Percentiles rank a stretch among this genome's conserved stretches.
Conservation (phyloP, 768 basidiomycete genomes). For the Pluteus cervinus region DNA sequence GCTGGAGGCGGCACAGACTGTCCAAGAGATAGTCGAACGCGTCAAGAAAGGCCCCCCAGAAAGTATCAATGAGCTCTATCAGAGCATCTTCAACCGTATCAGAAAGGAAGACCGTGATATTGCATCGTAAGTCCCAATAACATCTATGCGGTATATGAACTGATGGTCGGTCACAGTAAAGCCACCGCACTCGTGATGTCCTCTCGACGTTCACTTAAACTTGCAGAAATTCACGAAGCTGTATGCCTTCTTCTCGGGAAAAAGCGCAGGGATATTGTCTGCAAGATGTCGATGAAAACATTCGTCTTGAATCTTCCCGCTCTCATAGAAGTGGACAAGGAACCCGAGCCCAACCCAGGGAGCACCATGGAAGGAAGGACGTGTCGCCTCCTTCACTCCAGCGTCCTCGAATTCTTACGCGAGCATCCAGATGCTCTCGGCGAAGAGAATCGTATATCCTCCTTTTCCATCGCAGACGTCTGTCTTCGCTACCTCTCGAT, state of each 20-base stretch:
- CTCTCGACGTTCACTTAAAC: conserved; percentile 18
- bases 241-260: conserved; percentile 11
- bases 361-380: no score
- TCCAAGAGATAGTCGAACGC: conserved; percentile 13
- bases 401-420: conserved; percentile 17
- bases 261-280: conserved; percentile 3
- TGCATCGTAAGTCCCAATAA: conserved; percentile 11
- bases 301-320: conserved; percentile 10
- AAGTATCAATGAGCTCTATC: conserved; percentile 12
- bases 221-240: conserved; percentile 20
- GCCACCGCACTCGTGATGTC: conserved; percentile 21
- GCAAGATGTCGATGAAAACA: conserved; percentile 8
- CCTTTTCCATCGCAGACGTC: conserved; percentile 13
- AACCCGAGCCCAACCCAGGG: conserved; percentile 7
- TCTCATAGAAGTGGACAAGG: conserved; percentile 7
- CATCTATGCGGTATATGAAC: neutral
- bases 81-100: conserved; percentile 11
- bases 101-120: conserved; percentile 7
- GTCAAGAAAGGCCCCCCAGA: conserved; percentile 11
- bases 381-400: conserved; percentile 22
- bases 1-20: conserved; percentile 11
- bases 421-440: conserved; percentile 12
- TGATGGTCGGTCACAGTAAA: conserved; percentile 12
- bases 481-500: conserved; percentile 21
- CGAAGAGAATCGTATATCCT: conserved; percentile 9